Evolutionary conservation across 2,329 filamentous ascomycete species (phyloP).

Genomic region (Diaporthe caulivora): DNA sequence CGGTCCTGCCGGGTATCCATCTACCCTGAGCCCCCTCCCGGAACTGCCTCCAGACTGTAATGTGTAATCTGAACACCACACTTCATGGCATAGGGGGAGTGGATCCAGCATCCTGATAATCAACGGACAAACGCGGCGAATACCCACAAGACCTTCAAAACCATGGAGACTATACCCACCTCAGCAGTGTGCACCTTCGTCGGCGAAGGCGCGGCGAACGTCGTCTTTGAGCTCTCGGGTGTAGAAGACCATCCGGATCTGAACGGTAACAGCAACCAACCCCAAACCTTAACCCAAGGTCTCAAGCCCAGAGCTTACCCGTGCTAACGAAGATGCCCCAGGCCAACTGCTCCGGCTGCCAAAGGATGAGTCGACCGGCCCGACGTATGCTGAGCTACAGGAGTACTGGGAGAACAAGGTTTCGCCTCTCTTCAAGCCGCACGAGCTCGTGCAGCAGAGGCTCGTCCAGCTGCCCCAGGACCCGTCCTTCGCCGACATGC

Average conservation of each 20-base stretch:
- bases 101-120: conserved; percentile 17
- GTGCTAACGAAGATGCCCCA: conserved; percentile 43
- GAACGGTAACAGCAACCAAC: conserved; percentile 19
- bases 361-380: conserved; percentile 65
- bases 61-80: conserved; percentile 22
- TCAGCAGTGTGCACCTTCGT: conserved; percentile 51
- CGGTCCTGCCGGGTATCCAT: not conserved
- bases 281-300: no score
- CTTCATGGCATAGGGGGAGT: conserved; percentile 21
- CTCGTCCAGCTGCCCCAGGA: conserved; percentile 61
- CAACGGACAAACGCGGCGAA: not conserved
- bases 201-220: conserved; percentile 82
- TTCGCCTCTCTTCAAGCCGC: conserved; percentile 65
- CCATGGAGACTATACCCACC: conserved; percentile 32
- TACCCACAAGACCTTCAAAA: not conserved
- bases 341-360: conserved; percentile 71
- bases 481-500: conserved; percentile 53
- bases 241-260: conserved; percentile 35
- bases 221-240: conserved; percentile 72
- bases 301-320: not conserved
- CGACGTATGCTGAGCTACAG: conserved; percentile 57
- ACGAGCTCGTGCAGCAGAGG: conserved; percentile 67
- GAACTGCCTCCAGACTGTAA: conserved; percentile 23
- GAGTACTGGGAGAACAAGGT: conserved; percentile 65
- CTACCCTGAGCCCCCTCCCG: not conserved